Conservation (phyloP, 306 rosid species). For the Amphicarpaea edgeworthii region DNA sequence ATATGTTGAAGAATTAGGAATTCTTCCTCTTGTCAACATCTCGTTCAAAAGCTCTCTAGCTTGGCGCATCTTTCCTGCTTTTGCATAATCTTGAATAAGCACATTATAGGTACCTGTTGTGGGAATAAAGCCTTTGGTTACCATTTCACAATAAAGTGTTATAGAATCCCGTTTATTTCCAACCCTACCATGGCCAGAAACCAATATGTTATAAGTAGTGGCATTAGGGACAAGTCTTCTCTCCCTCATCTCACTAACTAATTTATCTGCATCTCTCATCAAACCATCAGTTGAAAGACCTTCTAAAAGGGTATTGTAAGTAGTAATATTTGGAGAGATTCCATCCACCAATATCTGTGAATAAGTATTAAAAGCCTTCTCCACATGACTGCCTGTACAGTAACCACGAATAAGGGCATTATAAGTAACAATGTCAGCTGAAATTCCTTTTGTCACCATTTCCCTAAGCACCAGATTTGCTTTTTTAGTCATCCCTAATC, state of each 20-base stretch:
- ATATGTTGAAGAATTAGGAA: conserved; percentile 84
- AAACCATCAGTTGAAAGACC: conserved; percentile 74
- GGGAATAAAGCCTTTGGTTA: conserved; percentile 82
- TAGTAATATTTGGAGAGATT: conserved; percentile 73
- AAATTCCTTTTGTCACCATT: conserved; percentile 65
- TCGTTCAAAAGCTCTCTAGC: conserved; percentile 93
- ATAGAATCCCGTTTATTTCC: conserved; percentile 75
- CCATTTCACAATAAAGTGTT: conserved; percentile 84
- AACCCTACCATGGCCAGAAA: conserved; percentile 76
- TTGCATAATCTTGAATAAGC: conserved; percentile 81
- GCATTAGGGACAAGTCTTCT: conserved; percentile 75
- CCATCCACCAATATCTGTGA: conserved; percentile 67
- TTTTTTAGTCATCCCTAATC: conserved; percentile 81
- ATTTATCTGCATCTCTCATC: conserved; percentile 70
- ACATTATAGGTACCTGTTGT: conserved; percentile 75
- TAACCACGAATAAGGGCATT: conserved; percentile 82
- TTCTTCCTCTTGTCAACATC: conserved; percentile 74
- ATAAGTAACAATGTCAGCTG: conserved; percentile 69
- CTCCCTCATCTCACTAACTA: conserved; percentile 70
- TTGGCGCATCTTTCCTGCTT: conserved; percentile 83
- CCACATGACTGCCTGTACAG: conserved; percentile 70
- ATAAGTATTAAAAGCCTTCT: conserved; percentile 65
- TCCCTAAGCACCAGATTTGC: conserved; percentile 72
- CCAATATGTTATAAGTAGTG: conserved; percentile 73
- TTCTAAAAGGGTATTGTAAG: conserved; percentile 73